Conservation (phyloP, 768 basidiomycete genomes). For the Mycena latifolia region DNA sequence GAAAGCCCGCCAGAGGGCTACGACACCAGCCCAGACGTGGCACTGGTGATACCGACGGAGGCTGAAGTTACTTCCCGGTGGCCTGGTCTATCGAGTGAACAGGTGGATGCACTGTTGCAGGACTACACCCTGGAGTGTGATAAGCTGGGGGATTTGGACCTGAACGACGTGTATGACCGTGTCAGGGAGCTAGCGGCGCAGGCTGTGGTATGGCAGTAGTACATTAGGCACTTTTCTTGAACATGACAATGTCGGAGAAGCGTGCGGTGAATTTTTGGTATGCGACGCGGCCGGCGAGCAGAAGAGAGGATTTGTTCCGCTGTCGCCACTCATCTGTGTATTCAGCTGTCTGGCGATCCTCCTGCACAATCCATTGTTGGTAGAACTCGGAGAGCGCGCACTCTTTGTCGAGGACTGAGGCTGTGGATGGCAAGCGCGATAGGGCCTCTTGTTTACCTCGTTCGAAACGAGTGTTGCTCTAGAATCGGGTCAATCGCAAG, state of each 20-base stretch:
- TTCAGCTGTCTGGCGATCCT: constrained; percentile 64
- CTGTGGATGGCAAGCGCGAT: constrained; percentile 62
- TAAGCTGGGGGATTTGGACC: constrained; percentile 64
- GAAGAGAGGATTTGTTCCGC: constrained; percentile 68
- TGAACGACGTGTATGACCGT: constrained; percentile 73
- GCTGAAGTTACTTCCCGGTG: constrained; percentile 78
- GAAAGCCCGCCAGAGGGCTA: constrained; percentile 58
- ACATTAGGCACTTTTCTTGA: constrained; percentile 38
- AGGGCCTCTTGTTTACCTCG: constrained; percentile 72
- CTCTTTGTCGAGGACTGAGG: constrained; percentile 70
- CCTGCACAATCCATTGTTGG: constrained; percentile 79
- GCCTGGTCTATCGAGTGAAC: constrained; percentile 78
- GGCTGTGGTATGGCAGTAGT: constrained; percentile 54
- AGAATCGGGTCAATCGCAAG: constrained; percentile 12
- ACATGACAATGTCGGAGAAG: constrained; percentile 42
- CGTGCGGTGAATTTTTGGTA: constrained; percentile 57
- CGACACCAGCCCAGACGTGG: constrained; percentile 68
- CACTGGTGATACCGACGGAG: constrained; percentile 67
- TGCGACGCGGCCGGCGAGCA: constrained; percentile 69
- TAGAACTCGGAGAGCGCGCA: constrained; percentile 81
- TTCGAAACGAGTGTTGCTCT: constrained; percentile 89
- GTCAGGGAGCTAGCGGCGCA: constrained; percentile 72
- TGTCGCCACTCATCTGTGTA: constrained; percentile 79
- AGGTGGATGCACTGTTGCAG: constrained; percentile 66
- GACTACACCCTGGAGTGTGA: constrained; percentile 77